Evolutionary conservation across 441 rosid genomes (phyloP).

Genomic region (Pelargonium citronellum): DNA sequence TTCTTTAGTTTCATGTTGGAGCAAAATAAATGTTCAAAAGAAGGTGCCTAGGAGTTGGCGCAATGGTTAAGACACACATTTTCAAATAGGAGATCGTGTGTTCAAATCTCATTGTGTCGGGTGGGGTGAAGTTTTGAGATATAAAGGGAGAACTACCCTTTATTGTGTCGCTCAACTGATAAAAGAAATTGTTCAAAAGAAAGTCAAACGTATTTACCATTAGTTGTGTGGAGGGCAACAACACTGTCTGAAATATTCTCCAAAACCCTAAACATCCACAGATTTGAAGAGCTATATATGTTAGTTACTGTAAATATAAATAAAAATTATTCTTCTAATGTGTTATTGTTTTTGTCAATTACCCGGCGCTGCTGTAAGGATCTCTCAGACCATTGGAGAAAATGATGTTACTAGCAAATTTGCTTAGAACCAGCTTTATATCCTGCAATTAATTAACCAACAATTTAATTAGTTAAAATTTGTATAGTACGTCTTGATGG

Average conservation of each 20-base stretch:
- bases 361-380: slow-evolving; percentile 84
- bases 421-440: slow-evolving; percentile 46
- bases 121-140: too few relatives aligned
- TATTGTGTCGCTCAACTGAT: too few relatives aligned
- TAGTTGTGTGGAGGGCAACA: slow-evolving; percentile 2
- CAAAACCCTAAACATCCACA: slow-evolving; percentile 6
- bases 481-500: too few relatives aligned
- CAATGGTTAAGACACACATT: too few relatives aligned
- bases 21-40: neutral
- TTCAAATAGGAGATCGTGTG: too few relatives aligned
- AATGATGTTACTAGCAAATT: slow-evolving; percentile 74
- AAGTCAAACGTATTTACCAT: neutral
- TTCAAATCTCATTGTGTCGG: too few relatives aligned
- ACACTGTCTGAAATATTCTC: slow-evolving; percentile 9
- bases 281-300: neutral
- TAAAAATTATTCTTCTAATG: neutral
- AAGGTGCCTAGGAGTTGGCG: too few relatives aligned
- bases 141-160: too few relatives aligned
- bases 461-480: too few relatives aligned
- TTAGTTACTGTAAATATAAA: neutral
- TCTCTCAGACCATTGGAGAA: slow-evolving; percentile 74
- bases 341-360: slow-evolving; percentile 3
- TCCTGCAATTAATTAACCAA: slow-evolving; percentile 34
- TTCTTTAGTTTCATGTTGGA: neutral
- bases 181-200: too few relatives aligned